Evolutionary conservation across 495 filamentous ascomycete species (phyloP), one percentile per base, ranked within the genome.

Genomic region (Penicillium pulvis): DNA sequence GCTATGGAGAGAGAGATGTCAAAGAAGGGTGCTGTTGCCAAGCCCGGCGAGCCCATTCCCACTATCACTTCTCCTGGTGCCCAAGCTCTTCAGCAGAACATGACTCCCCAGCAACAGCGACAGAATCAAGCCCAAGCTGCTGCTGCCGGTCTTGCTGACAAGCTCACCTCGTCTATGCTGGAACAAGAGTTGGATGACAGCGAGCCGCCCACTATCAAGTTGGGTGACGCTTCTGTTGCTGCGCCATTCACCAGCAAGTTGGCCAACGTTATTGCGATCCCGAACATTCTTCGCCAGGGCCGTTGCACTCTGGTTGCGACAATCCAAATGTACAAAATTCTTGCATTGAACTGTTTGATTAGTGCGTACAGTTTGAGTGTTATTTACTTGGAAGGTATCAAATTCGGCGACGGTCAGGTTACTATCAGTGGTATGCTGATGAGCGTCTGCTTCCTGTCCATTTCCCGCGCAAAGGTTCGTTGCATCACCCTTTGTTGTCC

Each of bases 321-420:
- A 4, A 98, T 99, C 61, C 94, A 99, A 77, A 99, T 99, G 94
- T 99, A 98, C 83, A 99, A 99, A 81, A 99, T 99, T 66, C 83
- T 99, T 53, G 94, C 94, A 20, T 79, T 99, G 57, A 99, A 99
- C 79, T 99, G 94, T 71, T 79, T 99, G 67, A 99, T 99, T 72
- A 96, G 90, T 67, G 94, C 94, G 20, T 99, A 99, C 84, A 97
- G 92, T 77, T 73, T 98, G 65, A 93, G 88, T 73, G 94, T 99
- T 36, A 81, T 99, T 45, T 99, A 99, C 68, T 79, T 99, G 7
- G 94, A 98, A 63, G 94, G 94, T 55, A 99, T 99, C 81, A 99
- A 99, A 76, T 99, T 99, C 65, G 92, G 94, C 47, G 94, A 99
- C 74, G 93, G 93, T 31, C 94, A 99, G 72, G 93, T 97, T 45